phyloP scores from a whole-genome alignment of 2,329 filamentous ascomycete species.

The Alternaria sp. region DNA sequence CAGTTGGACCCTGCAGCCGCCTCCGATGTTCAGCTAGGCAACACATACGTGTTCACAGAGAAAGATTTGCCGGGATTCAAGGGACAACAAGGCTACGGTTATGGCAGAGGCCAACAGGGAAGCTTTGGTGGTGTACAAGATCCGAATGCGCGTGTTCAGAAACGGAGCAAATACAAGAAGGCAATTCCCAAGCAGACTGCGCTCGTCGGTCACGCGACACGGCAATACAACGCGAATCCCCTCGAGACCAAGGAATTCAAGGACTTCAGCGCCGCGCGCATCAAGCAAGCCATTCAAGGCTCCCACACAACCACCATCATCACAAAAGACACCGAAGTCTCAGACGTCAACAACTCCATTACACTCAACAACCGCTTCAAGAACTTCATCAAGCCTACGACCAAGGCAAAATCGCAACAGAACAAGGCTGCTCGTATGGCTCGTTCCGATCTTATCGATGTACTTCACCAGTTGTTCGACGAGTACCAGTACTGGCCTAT shows the following conservation, averaged over 20 bases:
- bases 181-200: slow-evolving; percentile 58
- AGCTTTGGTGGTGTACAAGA: slow-evolving; percentile 40
- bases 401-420: slow-evolving; percentile 36
- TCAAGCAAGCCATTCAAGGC: slow-evolving; percentile 57
- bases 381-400: slow-evolving; percentile 40
- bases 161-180: slow-evolving; percentile 47
- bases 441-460: slow-evolving; percentile 85
- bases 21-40: slow-evolving; percentile 71
- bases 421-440: slow-evolving; percentile 92
- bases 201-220: slow-evolving; percentile 68
- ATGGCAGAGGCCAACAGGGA: slow-evolving; percentile 29
- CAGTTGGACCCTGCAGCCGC: slow-evolving; percentile 69
- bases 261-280: slow-evolving; percentile 53
- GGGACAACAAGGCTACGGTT: slow-evolving; percentile 36
- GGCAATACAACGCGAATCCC: slow-evolving; percentile 62
- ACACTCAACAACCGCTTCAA: slow-evolving; percentile 45
- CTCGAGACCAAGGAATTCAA: slow-evolving; percentile 56
- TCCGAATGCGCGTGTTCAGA: slow-evolving; percentile 44
- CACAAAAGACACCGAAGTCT: slow-evolving; percentile 36
- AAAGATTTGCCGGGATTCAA: slow-evolving; percentile 86
- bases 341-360: slow-evolving; percentile 36
- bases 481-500: slow-evolving; percentile 94
- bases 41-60: slow-evolving; percentile 93
- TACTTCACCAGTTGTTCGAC: slow-evolving; percentile 83
- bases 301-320: slow-evolving; percentile 43